Evolutionary conservation across 2,329 filamentous ascomycete genomes (phyloP), one percentile per base, ranked within the genome.

Genomic region (Laburnicola sp.): DNA sequence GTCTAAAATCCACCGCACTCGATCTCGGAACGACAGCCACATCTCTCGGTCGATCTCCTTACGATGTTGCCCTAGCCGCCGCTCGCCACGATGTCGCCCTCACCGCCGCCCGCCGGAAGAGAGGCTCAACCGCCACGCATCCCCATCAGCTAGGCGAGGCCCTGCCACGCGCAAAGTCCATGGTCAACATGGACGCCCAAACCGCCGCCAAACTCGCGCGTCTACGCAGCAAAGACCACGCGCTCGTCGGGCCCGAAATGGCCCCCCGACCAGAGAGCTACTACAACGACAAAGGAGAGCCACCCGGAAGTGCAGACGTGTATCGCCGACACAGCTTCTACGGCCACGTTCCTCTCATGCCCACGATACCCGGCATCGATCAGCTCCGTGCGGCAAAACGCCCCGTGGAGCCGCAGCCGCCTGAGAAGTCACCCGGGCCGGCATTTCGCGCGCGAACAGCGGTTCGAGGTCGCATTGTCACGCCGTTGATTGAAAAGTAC

Each of bases 1-100:
- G 56, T 31, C 38, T 53, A 25, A 50, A 61, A 31, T 47, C 61
- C n/a, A 63, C 57, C 27, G 61, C 72, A 10, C 66, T 70, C 26
- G 68, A 78, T 53, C 69, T 77, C 31, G 74, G 70, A 11, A 75
- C 72, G 2, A 74, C 76, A 4, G 72, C 73, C 3, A 60, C 69
- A 8, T 66, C 74, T 3, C 65, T 78, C 0, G 77, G 77, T 22
- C 56, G 62, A 21, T 75, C 73, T 8, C 74, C 76, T 4, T 78
- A 78, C 52, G 76, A 78, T 47, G 67, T 73, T 32, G 73, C 76
- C 11, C 72, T 68, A 56, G 46, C 59, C 31, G 38, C 45, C 4
- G 48, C 55, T 8, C 57, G 50, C n/a, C 52, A 42, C 22, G 54
- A 61, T 40, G 46, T 47, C 6, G 50, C 64, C 6, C 56, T 58